These are phyloP conservation scores for Colletotrichum endophyticum DNA, from an alignment of 2,329 filamentous ascomycete species.

Conservation along the genomic window DNA sequence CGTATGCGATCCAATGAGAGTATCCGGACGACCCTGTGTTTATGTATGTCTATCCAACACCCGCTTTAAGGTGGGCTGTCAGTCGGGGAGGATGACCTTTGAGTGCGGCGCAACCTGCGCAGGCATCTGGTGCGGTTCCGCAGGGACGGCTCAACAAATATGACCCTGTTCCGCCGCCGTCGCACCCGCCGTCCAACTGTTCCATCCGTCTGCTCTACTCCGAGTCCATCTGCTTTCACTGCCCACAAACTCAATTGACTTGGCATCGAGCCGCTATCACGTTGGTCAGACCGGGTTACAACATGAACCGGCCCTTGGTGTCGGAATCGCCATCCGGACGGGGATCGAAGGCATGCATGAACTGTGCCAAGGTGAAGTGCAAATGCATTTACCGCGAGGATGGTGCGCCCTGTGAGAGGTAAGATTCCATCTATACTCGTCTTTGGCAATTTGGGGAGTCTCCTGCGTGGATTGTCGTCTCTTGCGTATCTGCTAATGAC, in stretches of 20 bases:
- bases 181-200: not conserved
- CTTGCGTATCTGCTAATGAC: fast-evolving
- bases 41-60: not conserved
- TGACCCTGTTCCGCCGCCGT: not conserved
- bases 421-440: fast-evolving
- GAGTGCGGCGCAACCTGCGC: not conserved
- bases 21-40: not conserved
- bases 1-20: not conserved
- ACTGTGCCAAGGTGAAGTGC: not conserved
- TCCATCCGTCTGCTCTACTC: not conserved
- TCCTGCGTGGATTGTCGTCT: fast-evolving
- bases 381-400: not conserved
- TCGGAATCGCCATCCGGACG: not conserved
- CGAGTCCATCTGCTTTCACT: not conserved
- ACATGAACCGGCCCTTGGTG: not conserved
- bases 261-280: not conserved
- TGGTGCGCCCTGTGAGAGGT: not conserved
- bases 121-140: not conserved
- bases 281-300: not conserved
- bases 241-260: fast-evolving
- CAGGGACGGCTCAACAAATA: not conserved
- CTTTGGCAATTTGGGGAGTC: fast-evolving
- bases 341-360: not conserved
- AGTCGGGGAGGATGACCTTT: not conserved
- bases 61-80: not conserved